Conservation (phyloP, 2,329 filamentous ascomycete species). For the Fusarium sp. region DNA sequence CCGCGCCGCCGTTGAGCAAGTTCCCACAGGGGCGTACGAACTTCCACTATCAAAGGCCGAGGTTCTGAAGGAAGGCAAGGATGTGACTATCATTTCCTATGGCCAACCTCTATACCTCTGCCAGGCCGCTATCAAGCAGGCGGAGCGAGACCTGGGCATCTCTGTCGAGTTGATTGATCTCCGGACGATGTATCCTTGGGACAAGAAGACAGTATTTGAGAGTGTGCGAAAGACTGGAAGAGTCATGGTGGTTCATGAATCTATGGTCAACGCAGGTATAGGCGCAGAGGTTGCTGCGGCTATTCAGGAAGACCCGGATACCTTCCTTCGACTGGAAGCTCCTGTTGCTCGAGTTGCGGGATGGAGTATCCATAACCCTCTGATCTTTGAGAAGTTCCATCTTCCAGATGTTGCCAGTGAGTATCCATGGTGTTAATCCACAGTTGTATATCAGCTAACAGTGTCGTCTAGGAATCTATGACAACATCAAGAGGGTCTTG, state of each 20-base stretch:
- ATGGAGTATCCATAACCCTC: constrained; percentile 87
- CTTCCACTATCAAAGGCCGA: constrained; percentile 89
- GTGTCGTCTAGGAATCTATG: constrained; percentile 70
- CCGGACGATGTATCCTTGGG: constrained; percentile 92
- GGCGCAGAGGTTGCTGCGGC: constrained; percentile 91
- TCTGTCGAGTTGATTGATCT: constrained; percentile 89
- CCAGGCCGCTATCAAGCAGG: constrained; percentile 78
- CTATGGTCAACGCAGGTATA: constrained; percentile 90
- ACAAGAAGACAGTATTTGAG: constrained; percentile 80
- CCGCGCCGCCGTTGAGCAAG: constrained; percentile 90
- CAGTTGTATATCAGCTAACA: constrained; percentile 15
- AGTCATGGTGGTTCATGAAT: constrained; percentile 90
- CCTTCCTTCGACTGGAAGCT: constrained; percentile 86
- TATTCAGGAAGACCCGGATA: constrained; percentile 81
- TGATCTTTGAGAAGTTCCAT: constrained; percentile 84
- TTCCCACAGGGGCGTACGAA: constrained; percentile 83
- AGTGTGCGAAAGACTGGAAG: constrained; percentile 90
- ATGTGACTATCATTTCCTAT: constrained; percentile 88
- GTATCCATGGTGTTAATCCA: constrained; percentile 52
- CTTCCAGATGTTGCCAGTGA: constrained; percentile 88
- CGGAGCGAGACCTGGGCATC: constrained; percentile 79
- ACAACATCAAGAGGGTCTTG: constrained; percentile 75
- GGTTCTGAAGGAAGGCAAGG: constrained; percentile 80
- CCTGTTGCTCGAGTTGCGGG: constrained; percentile 87
- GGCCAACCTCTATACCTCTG: constrained; percentile 91